Evolutionary conservation across 164 flowering plant species (phyloP).

Genomic region (Dillenia turbinata): DNA sequence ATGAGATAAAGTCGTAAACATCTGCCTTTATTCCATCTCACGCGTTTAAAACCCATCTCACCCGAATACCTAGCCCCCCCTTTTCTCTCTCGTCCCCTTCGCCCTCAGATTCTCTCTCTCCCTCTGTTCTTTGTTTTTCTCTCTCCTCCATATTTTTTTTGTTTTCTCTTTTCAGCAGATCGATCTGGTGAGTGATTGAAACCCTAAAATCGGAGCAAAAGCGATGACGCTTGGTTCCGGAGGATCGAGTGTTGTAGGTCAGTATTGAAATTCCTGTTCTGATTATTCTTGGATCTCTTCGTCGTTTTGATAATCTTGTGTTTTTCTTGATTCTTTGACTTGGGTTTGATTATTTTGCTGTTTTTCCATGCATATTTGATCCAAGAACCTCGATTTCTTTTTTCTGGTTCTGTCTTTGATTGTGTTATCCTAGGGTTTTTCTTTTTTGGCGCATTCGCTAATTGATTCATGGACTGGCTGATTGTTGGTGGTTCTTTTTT

Average conservation of each 20-base stretch:
- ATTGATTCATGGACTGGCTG: no score
- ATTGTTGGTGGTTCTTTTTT: no score
- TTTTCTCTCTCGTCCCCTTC: background rate
- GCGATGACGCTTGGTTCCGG: constrained; percentile 81
- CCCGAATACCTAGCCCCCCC: no score
- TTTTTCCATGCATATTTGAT: background rate
- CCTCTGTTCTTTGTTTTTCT: constrained; percentile 6
- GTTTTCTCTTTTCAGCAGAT: background rate
- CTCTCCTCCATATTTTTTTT: background rate
- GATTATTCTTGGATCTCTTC: background rate
- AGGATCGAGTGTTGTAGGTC: constrained; percentile 84
- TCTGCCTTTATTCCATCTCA: no score
- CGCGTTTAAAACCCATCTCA: no score
- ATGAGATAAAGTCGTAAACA: no score
- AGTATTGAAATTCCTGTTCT: constrained; percentile 9
- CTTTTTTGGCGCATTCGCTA: no score
- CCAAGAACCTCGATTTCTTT: background rate
- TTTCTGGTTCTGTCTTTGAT: background rate
- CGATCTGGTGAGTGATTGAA: constrained; percentile 24
- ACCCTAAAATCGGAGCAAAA: constrained; percentile 1
- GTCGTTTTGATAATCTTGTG: background rate
- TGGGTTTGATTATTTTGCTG: background rate
- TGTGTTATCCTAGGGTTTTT: no score
- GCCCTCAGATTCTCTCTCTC: background rate
- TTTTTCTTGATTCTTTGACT: background rate